Conservation (phyloP, 768 basidiomycete species). For the Udeniomyces megalosporus region DNA sequence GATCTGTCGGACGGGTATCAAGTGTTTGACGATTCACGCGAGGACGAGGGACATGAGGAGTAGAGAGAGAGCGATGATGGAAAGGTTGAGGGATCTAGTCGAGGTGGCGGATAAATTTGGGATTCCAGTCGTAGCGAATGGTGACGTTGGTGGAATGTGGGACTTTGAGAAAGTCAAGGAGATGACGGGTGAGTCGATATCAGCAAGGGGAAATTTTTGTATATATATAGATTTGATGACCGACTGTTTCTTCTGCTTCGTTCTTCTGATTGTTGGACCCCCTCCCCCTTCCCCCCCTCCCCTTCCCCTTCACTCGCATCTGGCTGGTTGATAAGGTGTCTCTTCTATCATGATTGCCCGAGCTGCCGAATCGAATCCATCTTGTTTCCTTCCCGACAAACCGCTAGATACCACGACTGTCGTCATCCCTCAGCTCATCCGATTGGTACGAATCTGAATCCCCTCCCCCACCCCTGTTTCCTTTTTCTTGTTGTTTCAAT, state of each 20-base stretch:
- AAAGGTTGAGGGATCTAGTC: conserved; percentile 67
- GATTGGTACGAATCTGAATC: conserved; percentile 39
- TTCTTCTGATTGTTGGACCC: no score
- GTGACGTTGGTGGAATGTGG: conserved; percentile 65
- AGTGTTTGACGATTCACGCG: conserved; percentile 83
- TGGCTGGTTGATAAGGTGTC: no score
- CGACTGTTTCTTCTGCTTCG: neutral
- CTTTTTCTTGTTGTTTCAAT: neutral
- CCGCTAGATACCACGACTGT: conserved; percentile 51
- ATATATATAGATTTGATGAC: neutral
- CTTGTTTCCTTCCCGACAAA: conserved; percentile 59
- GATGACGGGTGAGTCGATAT: conserved; percentile 45
- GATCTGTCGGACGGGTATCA: conserved; percentile 74
- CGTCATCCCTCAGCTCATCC: conserved; percentile 56
- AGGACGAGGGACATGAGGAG: conserved; percentile 83
- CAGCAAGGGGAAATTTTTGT: neutral
- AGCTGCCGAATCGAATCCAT: conserved; percentile 81
- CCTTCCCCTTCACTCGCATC: no score
- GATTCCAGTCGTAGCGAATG: conserved; percentile 84
- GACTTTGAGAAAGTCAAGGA: conserved; percentile 60
- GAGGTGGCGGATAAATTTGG: conserved; percentile 52
- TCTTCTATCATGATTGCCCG: conserved; percentile 93
- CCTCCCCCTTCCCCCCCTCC: no score
- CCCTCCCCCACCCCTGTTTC: neutral
- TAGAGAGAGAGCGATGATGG: conserved; percentile 57